These are phyloP conservation scores for Backusella tuberculispora DNA, from an alignment of 192 early-diverging fungal species.

Conservation along the genomic window DNA sequence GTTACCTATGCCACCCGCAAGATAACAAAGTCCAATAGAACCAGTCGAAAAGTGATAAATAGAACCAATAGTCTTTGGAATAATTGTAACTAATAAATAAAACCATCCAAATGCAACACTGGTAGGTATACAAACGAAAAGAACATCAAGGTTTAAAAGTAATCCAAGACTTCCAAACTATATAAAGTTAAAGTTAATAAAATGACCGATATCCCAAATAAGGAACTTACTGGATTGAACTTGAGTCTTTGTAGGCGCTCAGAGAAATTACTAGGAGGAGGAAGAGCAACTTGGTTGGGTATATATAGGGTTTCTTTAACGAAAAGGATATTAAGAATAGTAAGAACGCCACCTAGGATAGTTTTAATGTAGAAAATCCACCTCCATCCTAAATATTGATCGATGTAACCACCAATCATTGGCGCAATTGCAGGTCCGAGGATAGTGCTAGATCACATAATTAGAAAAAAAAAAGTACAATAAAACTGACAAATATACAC, in stretches of 20 bases:
- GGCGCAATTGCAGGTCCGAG: conserved; percentile 45
- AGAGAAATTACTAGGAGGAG: conserved; percentile 6
- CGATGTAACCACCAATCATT: conserved; percentile 44
- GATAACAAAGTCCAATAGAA: conserved; percentile 51
- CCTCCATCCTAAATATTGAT: conserved; percentile 38
- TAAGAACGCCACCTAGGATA: conserved; percentile 57
- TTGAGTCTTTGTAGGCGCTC: conserved; percentile 28
- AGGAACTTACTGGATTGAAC: conserved; percentile 28
- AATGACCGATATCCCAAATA: background rate
- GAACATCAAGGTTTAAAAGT: conserved; percentile 27
- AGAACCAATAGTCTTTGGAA: conserved; percentile 46
- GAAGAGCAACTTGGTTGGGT: background rate
- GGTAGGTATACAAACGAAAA: conserved; percentile 34
- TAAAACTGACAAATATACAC: background rate
- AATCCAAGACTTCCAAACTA: conserved; percentile 26
- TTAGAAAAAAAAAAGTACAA: background rate
- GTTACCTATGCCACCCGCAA: conserved; percentile 52
- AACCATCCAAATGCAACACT: conserved; percentile 54
- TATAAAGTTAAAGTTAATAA: background rate
- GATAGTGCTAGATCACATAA: conserved; percentile 25
- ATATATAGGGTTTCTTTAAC: conserved; percentile 61
- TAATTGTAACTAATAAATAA: conserved; percentile 50
- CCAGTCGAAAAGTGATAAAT: conserved; percentile 49
- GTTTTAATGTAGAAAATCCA: conserved; percentile 62
- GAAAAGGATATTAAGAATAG: conserved; percentile 50